A percentile compares a stretch with the other conserved stretches of the same genome.
phyloP scores from a whole-genome alignment of 2,329 filamentous ascomycete species.

The Colletotrichum liaoningense region DNA sequence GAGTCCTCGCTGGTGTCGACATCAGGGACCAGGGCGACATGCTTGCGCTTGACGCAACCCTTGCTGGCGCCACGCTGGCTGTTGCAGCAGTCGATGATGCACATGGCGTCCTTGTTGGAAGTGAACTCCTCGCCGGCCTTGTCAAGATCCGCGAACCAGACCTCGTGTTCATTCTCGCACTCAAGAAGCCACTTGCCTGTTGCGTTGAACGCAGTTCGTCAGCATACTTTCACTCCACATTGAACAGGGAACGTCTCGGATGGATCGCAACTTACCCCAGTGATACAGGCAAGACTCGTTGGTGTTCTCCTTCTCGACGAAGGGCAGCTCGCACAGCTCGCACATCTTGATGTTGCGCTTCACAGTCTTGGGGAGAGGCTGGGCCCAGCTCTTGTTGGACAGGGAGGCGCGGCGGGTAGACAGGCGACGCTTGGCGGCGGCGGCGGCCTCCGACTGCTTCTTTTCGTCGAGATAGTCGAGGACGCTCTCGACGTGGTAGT shows the following conservation, averaged over 20 bases:
- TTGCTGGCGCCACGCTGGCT: neutral
- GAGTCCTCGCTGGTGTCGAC: neutral
- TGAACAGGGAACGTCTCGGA: too few species aligned
- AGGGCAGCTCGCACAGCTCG: constrained; percentile 4
- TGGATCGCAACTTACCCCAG: neutral
- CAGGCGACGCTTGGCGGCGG: neutral
- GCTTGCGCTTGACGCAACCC: neutral
- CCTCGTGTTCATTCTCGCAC: neutral
- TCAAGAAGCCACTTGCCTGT: constrained; percentile 27
- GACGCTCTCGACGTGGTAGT: constrained; percentile 1
- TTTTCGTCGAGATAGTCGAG: constrained; percentile 18
- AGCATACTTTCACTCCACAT: neutral
- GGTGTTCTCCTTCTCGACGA: constrained; percentile 15
- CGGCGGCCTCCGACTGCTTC: neutral
- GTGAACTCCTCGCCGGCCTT: constrained; percentile 15
- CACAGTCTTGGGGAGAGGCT: neutral
- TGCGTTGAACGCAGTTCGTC: neutral
- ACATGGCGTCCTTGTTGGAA: neutral
- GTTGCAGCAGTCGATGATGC: constrained; percentile 22
- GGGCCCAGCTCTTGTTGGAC: constrained; percentile 14
- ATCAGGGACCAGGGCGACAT: constrained; percentile 6
- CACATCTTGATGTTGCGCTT: constrained; percentile 20
- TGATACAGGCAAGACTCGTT: constrained; percentile 12
- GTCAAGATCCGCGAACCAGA: constrained; percentile 2
- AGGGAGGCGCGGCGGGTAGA: constrained; percentile 5